phyloP scores from a whole-genome alignment of 140 eudicot genomes.

The Anethum foeniculum region DNA sequence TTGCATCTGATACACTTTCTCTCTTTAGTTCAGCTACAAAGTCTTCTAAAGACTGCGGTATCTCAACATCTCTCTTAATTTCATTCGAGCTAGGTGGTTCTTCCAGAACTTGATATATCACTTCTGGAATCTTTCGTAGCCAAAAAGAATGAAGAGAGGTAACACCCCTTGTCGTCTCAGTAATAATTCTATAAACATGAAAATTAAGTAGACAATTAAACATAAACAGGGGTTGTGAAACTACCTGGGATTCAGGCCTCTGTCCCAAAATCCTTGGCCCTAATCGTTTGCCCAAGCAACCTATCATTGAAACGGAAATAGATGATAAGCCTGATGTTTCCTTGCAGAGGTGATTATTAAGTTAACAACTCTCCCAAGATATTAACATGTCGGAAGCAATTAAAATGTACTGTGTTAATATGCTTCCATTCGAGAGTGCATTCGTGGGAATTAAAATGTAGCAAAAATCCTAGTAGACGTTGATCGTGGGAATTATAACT shows the following conservation, averaged over 20 bases:
- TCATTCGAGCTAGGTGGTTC: slow-evolving; percentile 41
- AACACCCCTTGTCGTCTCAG: slow-evolving; percentile 7
- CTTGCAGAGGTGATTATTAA: background rate
- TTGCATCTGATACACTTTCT: slow-evolving; percentile 57
- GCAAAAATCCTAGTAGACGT: too few species aligned
- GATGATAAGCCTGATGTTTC: background rate
- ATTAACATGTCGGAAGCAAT: background rate
- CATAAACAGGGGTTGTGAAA: slow-evolving; percentile 15
- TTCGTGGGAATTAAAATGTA: too few species aligned
- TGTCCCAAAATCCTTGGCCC: slow-evolving; percentile 54
- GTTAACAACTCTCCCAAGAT: background rate
- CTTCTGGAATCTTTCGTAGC: slow-evolving; percentile 65
- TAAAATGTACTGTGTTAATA: background rate
- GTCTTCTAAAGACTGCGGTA: slow-evolving; percentile 70
- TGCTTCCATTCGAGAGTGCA: too few species aligned
- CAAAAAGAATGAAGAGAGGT: background rate
- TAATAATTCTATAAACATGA: slow-evolving; percentile 5
- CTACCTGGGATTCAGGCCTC: slow-evolving; percentile 48
- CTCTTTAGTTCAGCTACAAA: slow-evolving; percentile 53
- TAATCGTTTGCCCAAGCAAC: slow-evolving; percentile 71
- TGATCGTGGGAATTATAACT: too few species aligned
- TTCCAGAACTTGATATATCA: slow-evolving; percentile 72
- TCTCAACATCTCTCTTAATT: slow-evolving; percentile 34
- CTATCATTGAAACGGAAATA: slow-evolving; percentile 25
- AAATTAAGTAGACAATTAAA: background rate